Conservation (phyloP, 805 yeast species). For the Zygosaccharomyces lentus region DNA sequence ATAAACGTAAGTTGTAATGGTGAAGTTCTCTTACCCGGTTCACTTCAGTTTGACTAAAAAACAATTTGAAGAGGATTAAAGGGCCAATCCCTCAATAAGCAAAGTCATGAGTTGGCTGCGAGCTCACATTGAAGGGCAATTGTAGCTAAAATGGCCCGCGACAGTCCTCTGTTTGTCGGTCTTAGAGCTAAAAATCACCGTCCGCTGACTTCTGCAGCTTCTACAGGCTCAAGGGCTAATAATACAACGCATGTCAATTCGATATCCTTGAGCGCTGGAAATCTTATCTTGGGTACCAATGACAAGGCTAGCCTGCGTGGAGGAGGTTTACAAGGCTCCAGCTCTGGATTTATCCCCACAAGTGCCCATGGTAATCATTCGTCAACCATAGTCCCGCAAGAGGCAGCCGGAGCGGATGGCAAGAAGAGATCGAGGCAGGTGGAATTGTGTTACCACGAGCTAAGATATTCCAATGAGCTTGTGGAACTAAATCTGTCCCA, state of each 20-base stretch:
- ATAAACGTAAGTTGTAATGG: constrained; percentile 1
- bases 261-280: constrained; percentile 27
- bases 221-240: constrained; percentile 13
- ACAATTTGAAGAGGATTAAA: background rate
- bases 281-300: constrained; percentile 23
- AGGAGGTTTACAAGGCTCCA: background rate
- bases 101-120: background rate
- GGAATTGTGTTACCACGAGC: constrained; percentile 55
- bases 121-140: background rate
- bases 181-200: constrained; percentile 18
- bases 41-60: background rate
- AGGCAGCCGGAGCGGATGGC: background rate
- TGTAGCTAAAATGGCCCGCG: constrained; percentile 10
- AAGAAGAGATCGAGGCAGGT: constrained; percentile 18
- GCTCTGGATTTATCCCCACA: background rate
- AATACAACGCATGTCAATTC: constrained; percentile 26
- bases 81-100: background rate
- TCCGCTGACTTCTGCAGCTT: constrained; percentile 8
- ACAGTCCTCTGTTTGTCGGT: constrained; percentile 19
- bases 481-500: constrained; percentile 59
- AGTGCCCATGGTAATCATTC: constrained; percentile 1
- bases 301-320: constrained; percentile 7
- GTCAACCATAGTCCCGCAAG: background rate
- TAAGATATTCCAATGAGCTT: constrained; percentile 50
- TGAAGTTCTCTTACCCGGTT: constrained; percentile 5